Base-by-base conservation (phyloP, 352 stramenopile species). In the Thraustochytrium sp. region DNA sequence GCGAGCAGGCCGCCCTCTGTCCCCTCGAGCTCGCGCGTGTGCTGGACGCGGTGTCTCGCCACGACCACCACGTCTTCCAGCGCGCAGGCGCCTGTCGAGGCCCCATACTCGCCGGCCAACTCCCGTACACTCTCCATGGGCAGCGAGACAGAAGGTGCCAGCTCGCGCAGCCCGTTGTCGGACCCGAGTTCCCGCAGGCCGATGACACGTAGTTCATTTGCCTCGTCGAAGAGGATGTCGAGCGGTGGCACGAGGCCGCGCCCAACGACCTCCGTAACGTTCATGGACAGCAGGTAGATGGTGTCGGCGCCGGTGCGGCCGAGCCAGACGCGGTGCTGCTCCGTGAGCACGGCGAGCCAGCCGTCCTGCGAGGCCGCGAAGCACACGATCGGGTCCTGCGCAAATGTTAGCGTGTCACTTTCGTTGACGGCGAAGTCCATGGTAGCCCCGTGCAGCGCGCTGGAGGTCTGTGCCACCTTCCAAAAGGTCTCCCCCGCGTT, bases 401-500 rank as follows among this genome's bases (percentile, higher is more conserved):
- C 36, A 62, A 77, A 77, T 16, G 26, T 18, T 23, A 77, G 31
- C 8, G 13, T 40, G 1, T 77, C 65, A n/a, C 16, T 68, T 40
- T 62, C 42, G 42, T 31, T 62, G 8, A 5, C 42, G 38, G 26
- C 48, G 26, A 80, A n/a, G 37, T 42, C 68, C 68, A 65, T 80
- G 34, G 29, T 8, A 26, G 23, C 31, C 34, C 29, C 4, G 21
- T 72, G 18, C 23, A 80, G 18, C 34, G 31, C 76, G 13, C 68
- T 75, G 23, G 62, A 54, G 0, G 62, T 38, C 53, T 80, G 68
- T 3, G 48, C 68, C 18, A 80, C 34, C 29, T 80, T 80, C 68
- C 68, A 80, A 26, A 80, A 80, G n/a, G 68, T 63, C 26, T 34
- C 44, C 26, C 68, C 68, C 1, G 42, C 23, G 13, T 46, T 55